Conservation (phyloP, 2,329 filamentous ascomycete genomes). For the Colletotrichum sublineola region DNA sequence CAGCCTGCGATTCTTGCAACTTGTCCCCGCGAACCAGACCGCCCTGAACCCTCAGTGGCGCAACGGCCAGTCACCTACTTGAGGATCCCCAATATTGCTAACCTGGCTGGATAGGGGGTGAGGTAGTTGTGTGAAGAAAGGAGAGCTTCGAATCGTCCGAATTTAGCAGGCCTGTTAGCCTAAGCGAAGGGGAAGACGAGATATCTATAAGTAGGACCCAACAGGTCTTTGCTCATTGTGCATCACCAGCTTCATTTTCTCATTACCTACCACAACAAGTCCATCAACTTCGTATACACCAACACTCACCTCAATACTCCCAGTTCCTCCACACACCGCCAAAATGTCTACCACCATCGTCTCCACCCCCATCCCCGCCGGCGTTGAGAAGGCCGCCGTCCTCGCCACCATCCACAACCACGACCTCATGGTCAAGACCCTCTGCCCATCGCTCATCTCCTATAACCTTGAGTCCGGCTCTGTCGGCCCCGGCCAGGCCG, state of each 20-base stretch:
- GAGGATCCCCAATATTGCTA: constrained; percentile 7
- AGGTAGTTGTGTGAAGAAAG: not conserved
- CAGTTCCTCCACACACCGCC: not conserved
- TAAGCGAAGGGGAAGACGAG: constrained; percentile 16
- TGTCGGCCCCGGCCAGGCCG: constrained; percentile 29
- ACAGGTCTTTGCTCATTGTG: constrained; percentile 5
- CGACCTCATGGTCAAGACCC: constrained; percentile 42
- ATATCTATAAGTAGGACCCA: constrained; percentile 39
- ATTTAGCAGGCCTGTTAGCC: not conserved
- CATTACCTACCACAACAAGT: constrained; percentile 1
- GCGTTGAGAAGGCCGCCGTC: constrained; percentile 28
- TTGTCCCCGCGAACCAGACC: constrained; percentile 15
- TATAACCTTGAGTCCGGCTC: constrained; percentile 38
- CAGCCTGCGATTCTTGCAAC: constrained; percentile 38
- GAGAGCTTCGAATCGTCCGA: constrained; percentile 20
- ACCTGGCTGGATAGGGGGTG: not conserved
- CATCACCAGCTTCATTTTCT: constrained; percentile 18
- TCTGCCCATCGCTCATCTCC: constrained; percentile 38
- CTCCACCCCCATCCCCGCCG: constrained; percentile 38
- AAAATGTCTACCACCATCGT: constrained; percentile 36
- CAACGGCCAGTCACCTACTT: constrained; percentile 8
- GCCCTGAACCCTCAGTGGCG: constrained; percentile 32
- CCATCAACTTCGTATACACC: not conserved
- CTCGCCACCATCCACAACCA: constrained; percentile 39
- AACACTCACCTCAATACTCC: not conserved